Percentiles rank a stretch among this genome's conserved stretches.
Evolutionary conservation across 2,329 filamentous ascomycete genomes (phyloP).

Genomic region (Fusarium vanettenii): DNA sequence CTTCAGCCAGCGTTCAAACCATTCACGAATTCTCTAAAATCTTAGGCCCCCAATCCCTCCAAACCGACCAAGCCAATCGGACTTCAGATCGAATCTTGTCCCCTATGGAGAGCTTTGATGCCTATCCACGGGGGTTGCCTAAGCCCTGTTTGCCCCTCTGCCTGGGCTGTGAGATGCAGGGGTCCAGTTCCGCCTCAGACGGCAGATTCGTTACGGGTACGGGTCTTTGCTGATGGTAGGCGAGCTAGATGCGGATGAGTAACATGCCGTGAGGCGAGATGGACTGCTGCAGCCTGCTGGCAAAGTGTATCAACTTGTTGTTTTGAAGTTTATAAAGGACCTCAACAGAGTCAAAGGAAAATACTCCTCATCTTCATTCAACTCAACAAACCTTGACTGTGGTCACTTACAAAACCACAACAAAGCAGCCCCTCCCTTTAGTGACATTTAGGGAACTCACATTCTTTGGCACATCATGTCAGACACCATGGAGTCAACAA

Average conservation of each 20-base stretch:
- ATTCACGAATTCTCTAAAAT: not conserved
- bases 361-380: not conserved
- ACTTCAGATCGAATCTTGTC: not conserved
- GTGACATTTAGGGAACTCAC: too few species aligned
- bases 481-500: slow-evolving; percentile 37
- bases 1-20: not conserved
- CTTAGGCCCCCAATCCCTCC: not conserved
- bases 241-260: slow-evolving; percentile 25
- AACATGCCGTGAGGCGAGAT: slow-evolving; percentile 8
- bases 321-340: slow-evolving; percentile 15
- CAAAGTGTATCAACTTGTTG: not conserved
- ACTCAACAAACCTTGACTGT: not conserved
- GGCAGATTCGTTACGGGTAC: not conserved
- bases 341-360: not conserved
- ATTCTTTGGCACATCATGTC: slow-evolving; percentile 7
- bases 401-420: not conserved
- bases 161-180: slow-evolving; percentile 18
- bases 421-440: too few species aligned
- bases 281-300: not conserved
- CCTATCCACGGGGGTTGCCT: not conserved
- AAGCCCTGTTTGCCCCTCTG: slow-evolving; percentile 11
- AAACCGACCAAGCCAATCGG: not conserved
- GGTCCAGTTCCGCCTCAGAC: not conserved
- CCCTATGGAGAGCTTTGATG: not conserved
- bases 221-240: not conserved